Base-by-base conservation (phyloP, 129 eudicot species). In the Pittosporum tobira region DNA sequence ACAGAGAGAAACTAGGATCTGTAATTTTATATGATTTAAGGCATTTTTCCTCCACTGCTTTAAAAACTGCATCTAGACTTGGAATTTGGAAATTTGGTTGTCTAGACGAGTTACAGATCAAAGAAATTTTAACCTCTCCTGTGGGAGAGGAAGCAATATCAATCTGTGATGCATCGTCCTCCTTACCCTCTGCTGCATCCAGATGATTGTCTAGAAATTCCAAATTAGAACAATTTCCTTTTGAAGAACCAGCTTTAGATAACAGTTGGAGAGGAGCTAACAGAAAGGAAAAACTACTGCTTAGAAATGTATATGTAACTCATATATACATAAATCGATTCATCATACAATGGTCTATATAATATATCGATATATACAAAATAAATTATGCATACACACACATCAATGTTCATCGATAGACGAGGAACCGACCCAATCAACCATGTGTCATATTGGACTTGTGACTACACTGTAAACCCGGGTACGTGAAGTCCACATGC, bases 71-170 rank as follows among this genome's bases (percentile, higher is more conserved):
- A 36, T 81, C 77, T 43, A 76, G 27, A 58, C 51, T 69, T 52
- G 67, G 77, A 62, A 63, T 48, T 4, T 24, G 37, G 51, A 76
- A 70, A 25, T 63, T 48, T 9, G 63, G 30, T 49, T 3, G 36
- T 2, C 29, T 68, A 43, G 69, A 62, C 19, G 70, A 65, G 19
- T 76, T 70, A 58, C 63, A 31, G 9, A 62, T 66, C 28, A 76
- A 34, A 44, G 70, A 30, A 29, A 81, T 47, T 49, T 66, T 81
- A 59, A 81, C 75, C 73, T 76, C 75, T 42, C 80, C 80, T 29
- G 48, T 43, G 11, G 34, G 18, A 20, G 80, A 81, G 20, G 83
- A 70, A 52, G 78, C 80, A 69, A 81, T 68, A 6, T 77, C 78
- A 50, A 81, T 23, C 45, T 60, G 63, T 47, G 71, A 44, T 36